A percentile compares a stretch with the other conserved stretches of the same genome.
Evolutionary conservation across 208 protist genomes (phyloP).

Genomic region (Trypanosoma congolense): DNA sequence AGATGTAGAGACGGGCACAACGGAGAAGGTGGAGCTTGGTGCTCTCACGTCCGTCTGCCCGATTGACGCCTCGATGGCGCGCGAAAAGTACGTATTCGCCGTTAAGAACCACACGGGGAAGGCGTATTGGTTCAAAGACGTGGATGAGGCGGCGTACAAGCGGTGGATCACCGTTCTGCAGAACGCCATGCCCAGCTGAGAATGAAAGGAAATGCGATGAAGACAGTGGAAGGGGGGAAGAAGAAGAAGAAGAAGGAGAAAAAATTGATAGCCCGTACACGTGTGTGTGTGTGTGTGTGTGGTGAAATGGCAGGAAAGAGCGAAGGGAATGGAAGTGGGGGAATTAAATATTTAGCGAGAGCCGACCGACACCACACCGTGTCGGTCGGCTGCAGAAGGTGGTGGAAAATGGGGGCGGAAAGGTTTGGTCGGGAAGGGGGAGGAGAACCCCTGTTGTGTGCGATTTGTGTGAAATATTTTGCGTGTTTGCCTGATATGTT

Average conservation of each 20-base stretch:
- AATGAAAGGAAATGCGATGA: not conserved
- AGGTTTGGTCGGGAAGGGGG: too few relatives aligned
- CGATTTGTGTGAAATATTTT: too few relatives aligned
- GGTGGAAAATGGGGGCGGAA: too few relatives aligned
- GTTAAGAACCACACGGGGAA: conserved; percentile 82
- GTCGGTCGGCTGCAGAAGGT: too few relatives aligned
- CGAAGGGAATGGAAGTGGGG: too few relatives aligned
- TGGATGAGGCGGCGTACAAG: conserved; percentile 35
- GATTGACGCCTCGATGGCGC: conserved; percentile 67
- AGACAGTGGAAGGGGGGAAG: not conserved
- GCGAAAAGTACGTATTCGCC: conserved; percentile 75
- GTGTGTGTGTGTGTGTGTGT: too few relatives aligned
- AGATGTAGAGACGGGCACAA: conserved; percentile 30
- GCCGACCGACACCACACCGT: too few relatives aligned
- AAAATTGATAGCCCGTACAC: conserved; percentile 3
- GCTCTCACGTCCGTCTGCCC: conserved; percentile 79
- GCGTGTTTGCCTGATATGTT: too few relatives aligned
- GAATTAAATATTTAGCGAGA: too few relatives aligned
- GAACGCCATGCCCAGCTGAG: conserved; percentile 40
- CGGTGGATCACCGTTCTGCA: conserved; percentile 65
- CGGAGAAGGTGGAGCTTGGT: conserved; percentile 47
- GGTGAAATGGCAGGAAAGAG: too few relatives aligned
- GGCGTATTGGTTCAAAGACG: conserved; percentile 76
- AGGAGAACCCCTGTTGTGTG: too few relatives aligned
- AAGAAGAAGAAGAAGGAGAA: not conserved